Evolutionary conservation across 805 yeast genomes (phyloP), one percentile per base, ranked within the genome.

Genomic region (Pichia kluyveri): DNA sequence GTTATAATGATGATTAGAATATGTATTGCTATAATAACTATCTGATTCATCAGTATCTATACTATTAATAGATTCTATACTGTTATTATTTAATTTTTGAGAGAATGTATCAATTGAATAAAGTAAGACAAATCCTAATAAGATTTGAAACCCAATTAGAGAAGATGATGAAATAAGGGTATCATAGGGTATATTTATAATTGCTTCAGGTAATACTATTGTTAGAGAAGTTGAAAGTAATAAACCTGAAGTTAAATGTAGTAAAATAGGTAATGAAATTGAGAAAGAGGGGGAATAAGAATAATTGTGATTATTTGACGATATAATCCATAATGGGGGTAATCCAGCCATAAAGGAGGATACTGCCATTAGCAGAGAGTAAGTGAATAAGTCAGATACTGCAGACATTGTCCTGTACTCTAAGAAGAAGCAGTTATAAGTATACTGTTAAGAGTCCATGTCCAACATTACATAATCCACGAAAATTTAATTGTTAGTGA

Each of bases 191-290:
- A 50, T 26, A 12, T 50, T 30, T 2, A 42, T 36, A 14, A 50
- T 38, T 15, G 51, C 47, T 17, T 52, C 55, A 12, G 55, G 55
- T 17, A 52, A 38, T 5, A 52, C 50, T 12, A 52, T 34, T 4
- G 43, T 45, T 1, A 52, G n/a, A 26, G 49, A 41, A 4, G 55
- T 47, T 17, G 53, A 49, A 19, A 52, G 39, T n/a, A 52, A 40
- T 1, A 50, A 17, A 7, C 55, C 55, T 6, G 55, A 51, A 36
- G 48, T 51, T 19, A 50, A 46, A 17, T 32, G 38, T 3, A 43
- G 17, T 28, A 51, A 32, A 9, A 41, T 23, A 38, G 49, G 45
- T 31, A 51, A 17, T 43, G 17, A 10, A 48, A 44, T 18, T 36
- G 42, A 23, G 26, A 23, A 23, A 23, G 26, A 23, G 5, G 26